Conservation (phyloP, 257 asterid species). For the Apocynum venetum region DNA sequence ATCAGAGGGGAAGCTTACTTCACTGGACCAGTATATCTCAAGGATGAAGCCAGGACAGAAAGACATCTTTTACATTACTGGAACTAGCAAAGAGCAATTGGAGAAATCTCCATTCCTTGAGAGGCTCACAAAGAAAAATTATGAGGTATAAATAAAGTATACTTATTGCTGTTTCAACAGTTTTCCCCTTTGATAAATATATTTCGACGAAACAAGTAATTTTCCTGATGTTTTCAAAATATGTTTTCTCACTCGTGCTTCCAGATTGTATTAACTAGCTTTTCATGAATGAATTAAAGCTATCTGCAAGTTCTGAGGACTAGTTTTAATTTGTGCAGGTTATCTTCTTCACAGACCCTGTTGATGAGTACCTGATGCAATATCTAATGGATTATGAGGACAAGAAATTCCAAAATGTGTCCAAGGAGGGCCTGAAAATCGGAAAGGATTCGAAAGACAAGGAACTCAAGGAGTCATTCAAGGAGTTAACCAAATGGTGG, state of each 20-base stretch:
- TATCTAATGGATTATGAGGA: conserved; percentile 92
- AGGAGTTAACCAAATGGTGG: conserved; percentile 93
- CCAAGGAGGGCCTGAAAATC: conserved; percentile 85
- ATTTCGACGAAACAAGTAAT: not conserved
- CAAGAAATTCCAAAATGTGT: conserved; percentile 85
- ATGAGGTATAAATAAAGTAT: conserved; percentile 45
- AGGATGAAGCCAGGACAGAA: conserved; percentile 94
- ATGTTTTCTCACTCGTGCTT: not conserved
- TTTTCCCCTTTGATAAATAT: not conserved
- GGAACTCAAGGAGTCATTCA: conserved; percentile 80
- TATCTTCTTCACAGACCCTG: conserved; percentile 85
- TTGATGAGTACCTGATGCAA: conserved; percentile 91
- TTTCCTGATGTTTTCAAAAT: not conserved
- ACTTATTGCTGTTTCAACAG: too few species aligned
- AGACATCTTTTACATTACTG: conserved; percentile 91
- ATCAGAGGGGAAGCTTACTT: conserved; percentile 86
- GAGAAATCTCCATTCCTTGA: conserved; percentile 98
- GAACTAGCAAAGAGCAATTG: conserved; percentile 89
- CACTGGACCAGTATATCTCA: conserved; percentile 87
- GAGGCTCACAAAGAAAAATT: conserved; percentile 77
- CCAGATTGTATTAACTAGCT: not conserved
- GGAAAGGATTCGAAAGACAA: conserved; percentile 78
- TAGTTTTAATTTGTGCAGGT: conserved; percentile 40
- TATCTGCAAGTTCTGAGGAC: not conserved
- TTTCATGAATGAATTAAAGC: not conserved